Base-by-base conservation (phyloP, 2,329 filamentous ascomycete genomes). In the Beauveria sp. region DNA sequence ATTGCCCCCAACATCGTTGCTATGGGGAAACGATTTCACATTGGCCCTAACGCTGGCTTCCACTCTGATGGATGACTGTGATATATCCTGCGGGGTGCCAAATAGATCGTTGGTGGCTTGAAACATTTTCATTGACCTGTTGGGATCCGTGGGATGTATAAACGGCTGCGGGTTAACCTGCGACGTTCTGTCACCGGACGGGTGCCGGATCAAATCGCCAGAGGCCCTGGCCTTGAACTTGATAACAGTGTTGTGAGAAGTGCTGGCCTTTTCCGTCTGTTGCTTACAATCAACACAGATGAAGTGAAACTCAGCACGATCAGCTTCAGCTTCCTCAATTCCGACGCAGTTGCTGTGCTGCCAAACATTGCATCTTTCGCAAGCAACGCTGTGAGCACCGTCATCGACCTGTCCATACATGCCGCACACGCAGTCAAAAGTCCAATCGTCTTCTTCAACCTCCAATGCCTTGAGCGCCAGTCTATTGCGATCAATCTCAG, bases 311-410 rank as follows among this genome's bases (percentile, higher is more conserved):
- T 96, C 90, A 1, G 91, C 86, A 52, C 86, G 81, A 65, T 96
- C 93, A 0, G 92, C 93, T 64, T 93, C 89, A 63, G 82, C 78
- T 68, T 96, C 84, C 51, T 84, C 83, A 65, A 98, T 89, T 46
- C 87, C 88, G 63, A 96, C 83, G 70, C 95, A 99, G 68, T 89
- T 91, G 79, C 92, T 96, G 71, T 99, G 95, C 72, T 98, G 93
- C 95, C 95, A 99, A 53, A 96, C 88, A 70, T 88, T 96, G 78
- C 95, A 99, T 66, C 82, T 87, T 71, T 99, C 95, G 75, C 95
- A 99, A 30, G 93, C 90, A 65, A 99, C 87, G 71, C 92, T 96
- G 71, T 96, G 93, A 8, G 91, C 88, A 42, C 95, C 95, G 71
- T 98, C 95, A 68, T 99, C 95, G 63, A 97, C 90, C 67, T 96